Evolutionary conservation across 164 flowering plant genomes (phyloP).

Genomic region (Vitis vinifera): ASM3070453v1 NC_081812.1:848001-848500

Average conservation of each 20-base stretch:
- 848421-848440: conserved; percentile 32
- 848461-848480: conserved; percentile 16
- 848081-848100: conserved; percentile 69
- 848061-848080: conserved; percentile 74
- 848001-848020: not conserved
- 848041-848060: conserved; percentile 67
- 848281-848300: conserved; percentile 54
- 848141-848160: conserved; percentile 70
- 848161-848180: conserved; percentile 70
- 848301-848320: conserved; percentile 72
- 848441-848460: conserved; percentile 32
- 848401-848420: not conserved
- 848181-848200: conserved; percentile 56
- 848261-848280: conserved; percentile 55
- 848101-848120: conserved; percentile 73
- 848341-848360: not conserved
- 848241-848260: conserved; percentile 48
- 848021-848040: too few relatives aligned
- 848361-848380: not conserved
- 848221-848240: conserved; percentile 88
- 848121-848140: conserved; percentile 81
- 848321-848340: conserved; percentile 47
- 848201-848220: conserved; percentile 64
- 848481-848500: conserved; percentile 39
- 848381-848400: too few relatives aligned